phyloP scores from a whole-genome alignment of 2,329 filamentous ascomycete species.

The Alternaria sp. region DNA sequence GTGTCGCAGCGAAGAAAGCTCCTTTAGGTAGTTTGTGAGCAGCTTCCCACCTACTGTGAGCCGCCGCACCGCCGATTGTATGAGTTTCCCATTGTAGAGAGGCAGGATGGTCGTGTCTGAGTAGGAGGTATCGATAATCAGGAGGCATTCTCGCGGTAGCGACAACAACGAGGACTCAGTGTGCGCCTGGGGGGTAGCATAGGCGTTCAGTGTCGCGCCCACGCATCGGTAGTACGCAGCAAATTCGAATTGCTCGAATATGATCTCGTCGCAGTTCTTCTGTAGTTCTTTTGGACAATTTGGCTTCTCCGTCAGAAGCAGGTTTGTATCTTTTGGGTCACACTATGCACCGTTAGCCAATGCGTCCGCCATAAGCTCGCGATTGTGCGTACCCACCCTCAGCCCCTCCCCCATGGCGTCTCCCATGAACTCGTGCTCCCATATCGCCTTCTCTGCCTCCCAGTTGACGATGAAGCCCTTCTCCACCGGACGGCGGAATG shows the following conservation, averaged over 20 bases:
- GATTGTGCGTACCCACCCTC: constrained; percentile 53
- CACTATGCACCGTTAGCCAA: constrained; percentile 56
- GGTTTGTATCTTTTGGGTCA: constrained; percentile 81
- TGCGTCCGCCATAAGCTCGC: background rate
- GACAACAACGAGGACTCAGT: constrained; percentile 56
- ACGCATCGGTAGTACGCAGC: constrained; percentile 81
- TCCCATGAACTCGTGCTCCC: constrained; percentile 88
- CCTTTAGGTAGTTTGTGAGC: constrained; percentile 90
- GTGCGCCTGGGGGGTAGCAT: constrained; percentile 60
- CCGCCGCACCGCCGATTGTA: constrained; percentile 83
- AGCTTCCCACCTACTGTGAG: constrained; percentile 93
- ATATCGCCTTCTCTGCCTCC: constrained; percentile 95
- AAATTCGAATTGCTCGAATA: constrained; percentile 98
- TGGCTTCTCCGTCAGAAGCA: constrained; percentile 86
- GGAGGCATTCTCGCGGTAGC: constrained; percentile 78
- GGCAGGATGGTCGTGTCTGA: constrained; percentile 93
- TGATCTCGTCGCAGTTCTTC: constrained; percentile 91
- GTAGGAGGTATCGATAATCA: constrained; percentile 91
- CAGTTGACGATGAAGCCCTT: constrained; percentile 96
- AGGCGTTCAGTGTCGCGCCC: constrained; percentile 79
- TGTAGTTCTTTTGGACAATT: constrained; percentile 84
- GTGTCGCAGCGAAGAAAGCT: constrained; percentile 87
- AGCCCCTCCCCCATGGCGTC: constrained; percentile 72
- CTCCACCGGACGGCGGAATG: constrained; percentile 88
- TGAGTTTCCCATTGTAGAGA: constrained; percentile 78